Evolutionary conservation across 192 early-diverging fungal genomes (phyloP).

Genomic region (Coemansia sp.): DNA sequence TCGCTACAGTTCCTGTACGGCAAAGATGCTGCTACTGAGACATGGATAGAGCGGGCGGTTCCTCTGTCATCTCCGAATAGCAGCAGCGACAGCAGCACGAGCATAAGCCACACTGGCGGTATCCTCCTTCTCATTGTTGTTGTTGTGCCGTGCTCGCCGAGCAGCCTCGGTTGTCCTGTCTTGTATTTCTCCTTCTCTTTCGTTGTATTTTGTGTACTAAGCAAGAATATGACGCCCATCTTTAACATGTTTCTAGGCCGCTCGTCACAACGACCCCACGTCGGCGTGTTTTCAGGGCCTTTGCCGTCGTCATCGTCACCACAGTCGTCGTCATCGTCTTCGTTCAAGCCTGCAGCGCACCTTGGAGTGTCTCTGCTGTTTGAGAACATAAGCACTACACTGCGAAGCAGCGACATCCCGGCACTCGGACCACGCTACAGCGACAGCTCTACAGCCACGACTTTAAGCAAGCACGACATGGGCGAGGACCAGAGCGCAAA

Average conservation of each 20-base stretch:
- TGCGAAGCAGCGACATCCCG: not conserved
- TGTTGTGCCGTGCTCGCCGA: not conserved
- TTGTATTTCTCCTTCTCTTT: not conserved
- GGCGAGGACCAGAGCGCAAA: slow-evolving; percentile 29
- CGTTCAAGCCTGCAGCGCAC: slow-evolving; percentile 36
- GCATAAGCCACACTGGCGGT: not conserved
- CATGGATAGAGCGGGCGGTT: not conserved
- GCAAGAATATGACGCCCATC: slow-evolving; percentile 28
- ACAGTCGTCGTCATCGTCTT: slow-evolving; percentile 2
- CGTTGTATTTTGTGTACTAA: not conserved
- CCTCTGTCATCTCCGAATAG: not conserved
- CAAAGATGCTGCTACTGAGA: not conserved
- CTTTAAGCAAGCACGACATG: slow-evolving; percentile 23
- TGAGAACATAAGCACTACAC: slow-evolving; percentile 35
- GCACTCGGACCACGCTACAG: slow-evolving; percentile 10
- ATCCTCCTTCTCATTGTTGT: not conserved
- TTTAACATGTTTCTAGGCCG: slow-evolving; percentile 49
- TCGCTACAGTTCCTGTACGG: not conserved
- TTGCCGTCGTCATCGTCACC: slow-evolving; percentile 9
- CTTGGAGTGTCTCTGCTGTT: slow-evolving; percentile 47
- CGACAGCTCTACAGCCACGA: not conserved
- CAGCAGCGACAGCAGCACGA: not conserved
- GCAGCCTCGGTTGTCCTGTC: not conserved
- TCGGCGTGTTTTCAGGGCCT: slow-evolving; percentile 31
- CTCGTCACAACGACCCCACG: slow-evolving; percentile 42